phyloP scores from a whole-genome alignment of 2,329 filamentous ascomycete species.

The Ophiostoma australiae region DNA sequence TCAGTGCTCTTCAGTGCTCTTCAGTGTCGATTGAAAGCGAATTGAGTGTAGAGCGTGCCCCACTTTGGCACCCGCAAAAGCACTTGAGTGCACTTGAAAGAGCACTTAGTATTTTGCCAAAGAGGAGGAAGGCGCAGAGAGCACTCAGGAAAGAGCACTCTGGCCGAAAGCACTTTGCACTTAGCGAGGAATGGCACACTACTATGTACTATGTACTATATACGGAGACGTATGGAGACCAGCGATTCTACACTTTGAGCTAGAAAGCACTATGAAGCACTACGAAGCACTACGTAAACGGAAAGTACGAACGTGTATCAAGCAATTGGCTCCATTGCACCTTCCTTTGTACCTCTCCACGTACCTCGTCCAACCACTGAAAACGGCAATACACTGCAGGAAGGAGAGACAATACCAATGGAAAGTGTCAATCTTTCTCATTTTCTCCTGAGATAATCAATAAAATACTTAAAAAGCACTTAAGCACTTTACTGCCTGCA shows the following conservation, averaged over 20 bases:
- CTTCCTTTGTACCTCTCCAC: slow-evolving; percentile 17
- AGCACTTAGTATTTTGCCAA: background rate
- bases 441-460: background rate
- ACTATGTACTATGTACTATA: background rate
- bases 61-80: background rate
- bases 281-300: background rate
- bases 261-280: background rate
- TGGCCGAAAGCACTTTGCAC: background rate
- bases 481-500: background rate
- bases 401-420: background rate
- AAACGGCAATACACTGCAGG: background rate
- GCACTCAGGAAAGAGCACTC: background rate
- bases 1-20: background rate
- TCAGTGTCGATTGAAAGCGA: background rate
- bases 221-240: background rate
- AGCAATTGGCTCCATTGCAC: slow-evolving; percentile 11
- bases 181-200: background rate
- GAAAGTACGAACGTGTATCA: slow-evolving; percentile 7
- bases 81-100: slow-evolving; percentile 3
- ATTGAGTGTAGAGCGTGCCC: background rate
- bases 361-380: slow-evolving; percentile 6
- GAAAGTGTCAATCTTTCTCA: background rate
- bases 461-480: background rate
- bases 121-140: background rate
- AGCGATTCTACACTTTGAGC: background rate